Evolutionary conservation across 2,329 filamentous ascomycete species (phyloP).

Genomic region (Chalaropsis thielavioides): DNA sequence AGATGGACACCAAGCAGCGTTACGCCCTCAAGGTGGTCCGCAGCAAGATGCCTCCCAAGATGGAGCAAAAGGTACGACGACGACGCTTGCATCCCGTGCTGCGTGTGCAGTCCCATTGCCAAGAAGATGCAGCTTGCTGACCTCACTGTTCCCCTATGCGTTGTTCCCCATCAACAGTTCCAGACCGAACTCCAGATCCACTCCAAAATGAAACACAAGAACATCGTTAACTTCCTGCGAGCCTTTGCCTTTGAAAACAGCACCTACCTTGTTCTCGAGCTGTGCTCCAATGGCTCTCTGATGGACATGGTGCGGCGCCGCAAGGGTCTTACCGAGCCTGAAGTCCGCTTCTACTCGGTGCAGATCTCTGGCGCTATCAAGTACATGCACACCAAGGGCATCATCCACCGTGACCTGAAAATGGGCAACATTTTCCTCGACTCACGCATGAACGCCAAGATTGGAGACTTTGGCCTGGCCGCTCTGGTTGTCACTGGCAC

Average conservation of each 20-base stretch:
- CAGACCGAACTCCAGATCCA: slow-evolving; percentile 89
- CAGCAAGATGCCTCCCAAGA: slow-evolving; percentile 66
- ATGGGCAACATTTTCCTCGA: slow-evolving; percentile 98
- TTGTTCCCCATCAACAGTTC: slow-evolving; percentile 32
- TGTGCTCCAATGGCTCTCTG: slow-evolving; percentile 88
- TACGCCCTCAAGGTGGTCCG: slow-evolving; percentile 73
- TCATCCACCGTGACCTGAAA: slow-evolving; percentile 93
- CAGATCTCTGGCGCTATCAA: slow-evolving; percentile 96
- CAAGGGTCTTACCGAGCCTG: slow-evolving; percentile 79
- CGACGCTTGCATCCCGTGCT: neutral
- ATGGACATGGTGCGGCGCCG: slow-evolving; percentile 96
- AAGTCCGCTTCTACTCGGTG: slow-evolving; percentile 84
- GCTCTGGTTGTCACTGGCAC: slow-evolving; percentile 82
- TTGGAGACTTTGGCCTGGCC: slow-evolving; percentile 91
- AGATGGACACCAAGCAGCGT: slow-evolving; percentile 49
- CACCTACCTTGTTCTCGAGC: slow-evolving; percentile 86
- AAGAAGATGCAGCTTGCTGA: slow-evolving; percentile 14
- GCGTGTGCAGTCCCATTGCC: neutral
- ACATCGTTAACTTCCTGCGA: slow-evolving; percentile 89
- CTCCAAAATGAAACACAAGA: slow-evolving; percentile 90
- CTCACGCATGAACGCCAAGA: slow-evolving; percentile 89
- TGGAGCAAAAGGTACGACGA: slow-evolving; percentile 60
- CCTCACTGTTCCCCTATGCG: neutral
- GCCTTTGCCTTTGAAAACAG: slow-evolving; percentile 81
- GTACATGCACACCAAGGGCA: slow-evolving; percentile 89